Conservation (phyloP, 2,329 filamentous ascomycete genomes). For the Emergomyces pasteurianus region DNA sequence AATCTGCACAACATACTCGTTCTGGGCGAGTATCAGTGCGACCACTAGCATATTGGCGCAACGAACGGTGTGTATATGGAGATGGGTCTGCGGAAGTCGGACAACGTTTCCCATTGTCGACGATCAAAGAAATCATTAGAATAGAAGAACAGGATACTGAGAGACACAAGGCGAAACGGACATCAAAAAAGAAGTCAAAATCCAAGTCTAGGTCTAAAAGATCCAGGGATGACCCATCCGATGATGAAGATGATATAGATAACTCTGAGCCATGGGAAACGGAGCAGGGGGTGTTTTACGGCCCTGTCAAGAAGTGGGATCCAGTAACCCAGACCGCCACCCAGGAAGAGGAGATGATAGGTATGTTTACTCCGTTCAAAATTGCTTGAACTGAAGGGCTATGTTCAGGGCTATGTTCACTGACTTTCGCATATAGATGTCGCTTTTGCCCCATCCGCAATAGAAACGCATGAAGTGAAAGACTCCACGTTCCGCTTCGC, state of each 20-base stretch:
- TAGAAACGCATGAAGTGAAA: slow-evolving; percentile 46
- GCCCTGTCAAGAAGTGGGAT: slow-evolving; percentile 35
- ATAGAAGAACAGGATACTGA: slow-evolving; percentile 48
- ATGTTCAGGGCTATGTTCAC: slow-evolving; percentile 8
- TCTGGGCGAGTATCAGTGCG: slow-evolving; percentile 67
- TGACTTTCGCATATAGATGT: slow-evolving; percentile 36
- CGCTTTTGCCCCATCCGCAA: slow-evolving; percentile 46
- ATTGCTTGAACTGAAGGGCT: slow-evolving; percentile 3
- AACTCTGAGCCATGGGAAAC: slow-evolving; percentile 34
- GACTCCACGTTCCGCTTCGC: slow-evolving; percentile 72
- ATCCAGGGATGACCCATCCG: slow-evolving; percentile 27
- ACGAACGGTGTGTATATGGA: slow-evolving; percentile 64
- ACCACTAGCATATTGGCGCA: slow-evolving; percentile 76
- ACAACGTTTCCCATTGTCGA: slow-evolving; percentile 51
- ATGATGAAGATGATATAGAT: slow-evolving; percentile 26
- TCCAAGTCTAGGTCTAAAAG: slow-evolving; percentile 25
- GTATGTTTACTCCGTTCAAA: slow-evolving; percentile 14
- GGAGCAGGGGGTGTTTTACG: slow-evolving; percentile 29
- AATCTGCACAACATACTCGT: slow-evolving; percentile 51
- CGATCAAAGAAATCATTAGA: slow-evolving; percentile 66
- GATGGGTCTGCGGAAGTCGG: slow-evolving; percentile 46
- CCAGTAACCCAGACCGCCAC: slow-evolving; percentile 24
- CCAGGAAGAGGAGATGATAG: slow-evolving; percentile 30
- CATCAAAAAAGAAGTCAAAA: slow-evolving; percentile 24
- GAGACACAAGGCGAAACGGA: slow-evolving; percentile 24